These are phyloP conservation scores for Fusarium sp. DNA, from an alignment of 2,329 filamentous ascomycete genomes.

Conservation along the genomic window DNA sequence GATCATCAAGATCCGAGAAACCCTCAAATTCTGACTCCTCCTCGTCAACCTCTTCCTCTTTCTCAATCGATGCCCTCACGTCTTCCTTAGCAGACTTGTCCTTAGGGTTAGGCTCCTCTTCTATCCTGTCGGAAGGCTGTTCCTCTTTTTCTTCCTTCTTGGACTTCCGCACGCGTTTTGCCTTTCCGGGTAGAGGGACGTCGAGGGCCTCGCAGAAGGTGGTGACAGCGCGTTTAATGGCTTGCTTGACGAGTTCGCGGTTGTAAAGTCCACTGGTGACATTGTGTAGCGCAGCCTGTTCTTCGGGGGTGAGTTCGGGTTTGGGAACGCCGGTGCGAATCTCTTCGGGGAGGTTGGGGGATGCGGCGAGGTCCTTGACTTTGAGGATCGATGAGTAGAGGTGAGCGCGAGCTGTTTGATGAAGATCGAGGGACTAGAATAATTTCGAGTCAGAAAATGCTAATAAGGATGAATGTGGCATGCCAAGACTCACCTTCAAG, in stretches of 20 bases:
- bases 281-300: slow-evolving; percentile 64
- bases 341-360: slow-evolving; percentile 61
- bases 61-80: slow-evolving; percentile 34
- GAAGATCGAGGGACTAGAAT: slow-evolving; percentile 65
- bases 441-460: not conserved
- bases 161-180: slow-evolving; percentile 47
- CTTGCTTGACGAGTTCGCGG: slow-evolving; percentile 60
- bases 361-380: slow-evolving; percentile 63
- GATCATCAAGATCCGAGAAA: slow-evolving; percentile 46
- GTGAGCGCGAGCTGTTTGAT: slow-evolving; percentile 67
- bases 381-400: slow-evolving; percentile 65
- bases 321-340: slow-evolving; percentile 61
- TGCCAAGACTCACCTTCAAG: slow-evolving; percentile 58
- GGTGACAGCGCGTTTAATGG: slow-evolving; percentile 60
- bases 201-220: slow-evolving; percentile 61
- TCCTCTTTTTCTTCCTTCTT: slow-evolving; percentile 49
- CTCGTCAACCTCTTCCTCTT: slow-evolving; percentile 40
- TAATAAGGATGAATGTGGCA: not conserved
- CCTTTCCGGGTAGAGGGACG: slow-evolving; percentile 58
- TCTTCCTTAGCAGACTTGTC: slow-evolving; percentile 31
- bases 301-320: slow-evolving; percentile 63
- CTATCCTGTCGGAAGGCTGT: slow-evolving; percentile 41
- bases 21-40: slow-evolving; percentile 53
- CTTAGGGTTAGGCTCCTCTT: slow-evolving; percentile 24
- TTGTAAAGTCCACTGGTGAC: slow-evolving; percentile 69